Evolutionary conservation across 2,329 filamentous ascomycete species (phyloP).

Genomic region (Trichoderma atroviride): DNA sequence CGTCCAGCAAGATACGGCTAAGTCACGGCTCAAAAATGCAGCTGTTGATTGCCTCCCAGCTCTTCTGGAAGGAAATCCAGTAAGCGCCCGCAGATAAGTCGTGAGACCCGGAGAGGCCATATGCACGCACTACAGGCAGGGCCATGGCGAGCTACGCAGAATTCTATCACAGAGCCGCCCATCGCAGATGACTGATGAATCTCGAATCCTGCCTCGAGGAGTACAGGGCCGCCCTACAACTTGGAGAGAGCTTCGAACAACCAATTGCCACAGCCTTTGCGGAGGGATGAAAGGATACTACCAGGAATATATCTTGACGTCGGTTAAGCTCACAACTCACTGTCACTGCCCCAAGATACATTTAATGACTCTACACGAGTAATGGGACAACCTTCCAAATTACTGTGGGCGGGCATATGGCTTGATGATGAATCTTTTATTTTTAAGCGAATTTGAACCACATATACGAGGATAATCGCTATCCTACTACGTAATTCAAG

Average conservation of each 20-base stretch:
- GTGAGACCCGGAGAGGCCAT: background rate
- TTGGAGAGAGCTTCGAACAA: background rate
- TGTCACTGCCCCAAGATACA: background rate
- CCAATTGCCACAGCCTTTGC: background rate
- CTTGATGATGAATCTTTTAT: background rate
- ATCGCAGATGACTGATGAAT: background rate
- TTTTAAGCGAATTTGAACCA: background rate
- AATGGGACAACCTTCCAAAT: background rate
- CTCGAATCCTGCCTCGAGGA: background rate
- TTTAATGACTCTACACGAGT: background rate
- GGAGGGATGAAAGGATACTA: background rate
- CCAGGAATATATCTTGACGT: background rate
- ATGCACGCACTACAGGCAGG: background rate
- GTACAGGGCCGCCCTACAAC: background rate
- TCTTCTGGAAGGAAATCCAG: background rate
- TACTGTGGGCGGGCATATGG: background rate
- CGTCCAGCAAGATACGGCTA: slow-evolving; percentile 22
- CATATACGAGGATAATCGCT: background rate
- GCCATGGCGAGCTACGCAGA: background rate
- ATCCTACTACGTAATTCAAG: no score
- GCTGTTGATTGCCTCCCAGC: background rate
- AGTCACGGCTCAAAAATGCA: background rate
- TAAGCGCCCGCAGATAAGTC: background rate
- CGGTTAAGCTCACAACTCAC: background rate
- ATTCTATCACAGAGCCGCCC: background rate